Evolutionary conservation across 139 green algal species (phyloP).

Genomic region (Picochlorum sp.): DNA sequence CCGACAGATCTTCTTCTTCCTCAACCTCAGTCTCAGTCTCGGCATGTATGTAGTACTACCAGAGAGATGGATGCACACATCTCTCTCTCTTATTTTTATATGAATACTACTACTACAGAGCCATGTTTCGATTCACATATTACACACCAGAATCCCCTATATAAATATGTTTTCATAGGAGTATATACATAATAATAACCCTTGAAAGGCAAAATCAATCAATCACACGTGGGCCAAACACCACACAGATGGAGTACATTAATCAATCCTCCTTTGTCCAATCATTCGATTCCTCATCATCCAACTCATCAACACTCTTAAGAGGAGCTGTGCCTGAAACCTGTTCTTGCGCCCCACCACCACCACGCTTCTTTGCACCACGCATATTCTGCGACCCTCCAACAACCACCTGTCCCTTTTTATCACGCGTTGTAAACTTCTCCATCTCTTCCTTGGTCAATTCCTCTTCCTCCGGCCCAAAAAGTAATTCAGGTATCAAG

Average conservation of each 20-base stretch:
- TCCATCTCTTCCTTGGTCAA: not conserved
- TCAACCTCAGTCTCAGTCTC: too few species aligned
- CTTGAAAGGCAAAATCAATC: not conserved
- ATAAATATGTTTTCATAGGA: too few species aligned
- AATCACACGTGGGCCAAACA: not conserved
- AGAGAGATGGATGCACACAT: too few species aligned
- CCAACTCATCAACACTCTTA: not conserved
- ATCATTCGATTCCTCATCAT: constrained; percentile 5
- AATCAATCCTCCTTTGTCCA: constrained; percentile 13
- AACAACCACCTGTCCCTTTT: constrained; percentile 11
- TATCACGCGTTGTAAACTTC: not conserved
- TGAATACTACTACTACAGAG: too few species aligned
- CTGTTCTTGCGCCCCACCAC: not conserved
- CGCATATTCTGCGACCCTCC: not conserved
- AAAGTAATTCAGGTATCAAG: constrained; percentile 9
- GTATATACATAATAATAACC: too few species aligned
- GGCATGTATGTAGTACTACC: too few species aligned
- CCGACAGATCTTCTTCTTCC: too few species aligned
- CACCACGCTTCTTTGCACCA: constrained; percentile 10
- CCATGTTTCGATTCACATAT: too few species aligned
- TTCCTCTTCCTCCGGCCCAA: constrained; percentile 7
- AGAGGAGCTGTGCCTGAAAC: not conserved
- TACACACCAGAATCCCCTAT: too few species aligned
- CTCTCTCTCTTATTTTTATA: too few species aligned
- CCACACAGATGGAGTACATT: not conserved